phyloP scores from a whole-genome alignment of 2,329 filamentous ascomycete genomes.

The Nemania serpens region DNA sequence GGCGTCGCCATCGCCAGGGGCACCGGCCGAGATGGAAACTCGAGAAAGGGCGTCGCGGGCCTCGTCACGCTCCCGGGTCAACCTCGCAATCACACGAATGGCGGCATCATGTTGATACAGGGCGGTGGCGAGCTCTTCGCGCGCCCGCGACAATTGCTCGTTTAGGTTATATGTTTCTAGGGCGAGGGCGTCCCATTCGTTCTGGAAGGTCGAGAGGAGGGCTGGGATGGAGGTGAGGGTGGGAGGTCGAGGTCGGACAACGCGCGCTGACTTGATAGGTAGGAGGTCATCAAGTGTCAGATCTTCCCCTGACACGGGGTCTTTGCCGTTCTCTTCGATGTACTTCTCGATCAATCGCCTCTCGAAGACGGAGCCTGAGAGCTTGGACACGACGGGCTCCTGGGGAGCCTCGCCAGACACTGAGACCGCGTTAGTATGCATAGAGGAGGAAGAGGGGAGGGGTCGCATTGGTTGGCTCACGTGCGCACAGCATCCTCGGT shows the following conservation, averaged over 20 bases:
- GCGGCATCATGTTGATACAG: constrained; percentile 98
- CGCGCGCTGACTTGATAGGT: constrained; percentile 79
- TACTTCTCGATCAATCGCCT: constrained; percentile 94
- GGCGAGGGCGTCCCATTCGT: constrained; percentile 95
- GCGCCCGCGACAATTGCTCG: constrained; percentile 85
- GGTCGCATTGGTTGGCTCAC: constrained; percentile 32
- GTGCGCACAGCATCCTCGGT: constrained; percentile 55
- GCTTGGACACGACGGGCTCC: constrained; percentile 91
- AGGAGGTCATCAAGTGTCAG: constrained; percentile 84
- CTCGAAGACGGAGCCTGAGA: constrained; percentile 95
- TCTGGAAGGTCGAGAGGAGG: constrained; percentile 91
- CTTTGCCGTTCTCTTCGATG: constrained; percentile 89
- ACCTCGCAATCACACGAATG: constrained; percentile 87
- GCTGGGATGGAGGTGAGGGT: constrained; percentile 96
- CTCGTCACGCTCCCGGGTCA: constrained; percentile 92
- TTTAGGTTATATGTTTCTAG: constrained; percentile 90
- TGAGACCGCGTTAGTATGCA: constrained; percentile 46
- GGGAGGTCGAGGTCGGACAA: constrained; percentile 87
- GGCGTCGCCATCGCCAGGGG: constrained; percentile 69
- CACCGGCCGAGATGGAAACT: constrained; percentile 71
- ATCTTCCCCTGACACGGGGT: constrained; percentile 87
- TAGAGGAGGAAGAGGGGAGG: background rate
- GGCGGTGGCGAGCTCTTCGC: constrained; percentile 90
- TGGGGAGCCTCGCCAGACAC: constrained; percentile 97
- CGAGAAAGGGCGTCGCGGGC: constrained; percentile 87